Evolutionary conservation across 2,329 filamentous ascomycete genomes (phyloP), one percentile per base, ranked within the genome.

Genomic region (Trichoderma sp.): DNA sequence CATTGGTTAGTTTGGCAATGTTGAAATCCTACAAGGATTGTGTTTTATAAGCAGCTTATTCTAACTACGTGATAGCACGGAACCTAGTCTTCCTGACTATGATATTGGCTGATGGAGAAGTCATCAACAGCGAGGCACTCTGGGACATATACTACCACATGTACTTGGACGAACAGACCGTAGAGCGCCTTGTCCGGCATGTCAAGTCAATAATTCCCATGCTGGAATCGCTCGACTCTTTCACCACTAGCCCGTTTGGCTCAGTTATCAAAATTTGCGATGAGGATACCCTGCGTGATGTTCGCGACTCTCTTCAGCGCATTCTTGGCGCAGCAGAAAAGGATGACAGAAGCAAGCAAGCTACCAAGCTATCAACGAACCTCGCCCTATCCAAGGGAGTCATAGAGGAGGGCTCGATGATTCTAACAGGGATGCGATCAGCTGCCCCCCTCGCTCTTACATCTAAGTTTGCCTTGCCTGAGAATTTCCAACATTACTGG

Each of bases 121-220:
- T 73, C 26, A 53, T 77, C 30, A 72, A 76, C 14, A 65, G 73
- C 1, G 77, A 81, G 2, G 67, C 75, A 8, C 78, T 86, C 4
- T 90, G 87, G 87, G 83, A 86, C 71, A 79, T 87, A 43, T 91
- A 88, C 78, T 89, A 89, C 76, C 82, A 89, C 74, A 75, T 87
- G 4, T 83, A 82, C 47, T 73, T 91, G 6, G 81, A 84, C 62
- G 73, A 80, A 0, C 58, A 77, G 3, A 80, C 84, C 3, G 74
- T 83, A 0, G 30, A 76, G 1, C 26, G 83, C 3, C 77, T 90
- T 3, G 70, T 77, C 2, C 26, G 71, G 1, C 87, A 89, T 70
- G 79, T 83, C 0, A 76, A 80, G 24, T 85, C 85, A 74, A 79
- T 91, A 0, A 51, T 82, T 3, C 73, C 71, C 0, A 63, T 83